phyloP scores from a whole-genome alignment of 768 basidiomycete genomes.

The Scleroderma bovista region DNA sequence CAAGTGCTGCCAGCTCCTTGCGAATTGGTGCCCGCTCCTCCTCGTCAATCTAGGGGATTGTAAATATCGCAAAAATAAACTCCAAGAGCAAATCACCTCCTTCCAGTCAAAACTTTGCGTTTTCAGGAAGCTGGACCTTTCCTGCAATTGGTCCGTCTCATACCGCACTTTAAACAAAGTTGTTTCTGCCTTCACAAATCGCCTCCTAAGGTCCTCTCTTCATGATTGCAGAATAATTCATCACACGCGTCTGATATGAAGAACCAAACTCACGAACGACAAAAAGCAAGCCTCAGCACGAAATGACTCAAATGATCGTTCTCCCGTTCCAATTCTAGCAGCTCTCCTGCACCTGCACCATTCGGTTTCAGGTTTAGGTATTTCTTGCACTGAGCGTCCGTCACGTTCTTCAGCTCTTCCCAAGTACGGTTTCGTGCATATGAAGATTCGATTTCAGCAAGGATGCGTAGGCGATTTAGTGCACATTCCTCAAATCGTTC shows the following conservation, averaged over 20 bases:
- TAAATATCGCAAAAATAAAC: conserved; percentile 3
- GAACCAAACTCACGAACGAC: conserved; percentile 72
- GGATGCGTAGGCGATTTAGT: conserved; percentile 77
- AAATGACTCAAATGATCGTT: conserved; percentile 92
- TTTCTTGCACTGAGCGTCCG: conserved; percentile 58
- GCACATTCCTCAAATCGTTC: conserved; percentile 95
- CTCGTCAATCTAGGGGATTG: conserved; percentile 43
- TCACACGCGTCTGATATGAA: not conserved
- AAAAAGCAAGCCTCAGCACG: conserved; percentile 90
- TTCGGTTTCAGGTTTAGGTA: conserved; percentile 68
- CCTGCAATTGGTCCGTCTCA: conserved; percentile 52
- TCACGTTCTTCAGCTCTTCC: conserved; percentile 69
- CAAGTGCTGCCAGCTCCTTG: conserved; percentile 41
- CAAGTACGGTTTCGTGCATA: conserved; percentile 76
- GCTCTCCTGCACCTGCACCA: conserved; percentile 40
- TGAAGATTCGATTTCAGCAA: conserved; percentile 89
- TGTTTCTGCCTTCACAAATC: conserved; percentile 87
- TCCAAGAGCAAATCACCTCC: conserved; percentile 35
- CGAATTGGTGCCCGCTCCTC: conserved; percentile 49
- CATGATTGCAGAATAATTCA: not conserved
- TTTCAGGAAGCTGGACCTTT: conserved; percentile 61
- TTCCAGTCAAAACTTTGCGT: conserved; percentile 63
- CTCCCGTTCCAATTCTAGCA: conserved; percentile 54
- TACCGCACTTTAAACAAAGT: conserved; percentile 81
- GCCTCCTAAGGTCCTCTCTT: conserved; percentile 83